phyloP scores from a whole-genome alignment of 768 basidiomycete genomes.

The Serendipita indica region DNA sequence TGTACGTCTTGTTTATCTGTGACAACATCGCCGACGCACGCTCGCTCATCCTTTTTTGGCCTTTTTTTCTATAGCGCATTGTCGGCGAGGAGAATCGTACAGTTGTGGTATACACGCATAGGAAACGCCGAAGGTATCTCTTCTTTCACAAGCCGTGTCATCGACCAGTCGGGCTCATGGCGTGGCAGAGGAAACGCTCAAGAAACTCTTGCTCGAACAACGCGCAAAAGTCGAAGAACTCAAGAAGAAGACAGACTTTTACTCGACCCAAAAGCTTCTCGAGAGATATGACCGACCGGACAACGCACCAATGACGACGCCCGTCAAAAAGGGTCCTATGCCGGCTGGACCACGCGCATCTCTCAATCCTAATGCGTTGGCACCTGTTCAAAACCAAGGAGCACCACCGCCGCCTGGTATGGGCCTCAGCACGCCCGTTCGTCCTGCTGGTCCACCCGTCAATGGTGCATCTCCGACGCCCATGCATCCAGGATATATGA shows the following conservation, averaged over 20 bases:
- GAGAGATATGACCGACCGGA: conserved; percentile 69
- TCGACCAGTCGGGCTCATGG: not conserved
- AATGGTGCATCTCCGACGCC: not conserved
- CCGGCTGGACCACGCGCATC: not conserved
- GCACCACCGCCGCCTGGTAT: not conserved
- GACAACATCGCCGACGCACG: not conserved
- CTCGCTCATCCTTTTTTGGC: too few species aligned
- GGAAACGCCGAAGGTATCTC: conserved; percentile 63
- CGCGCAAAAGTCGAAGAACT: conserved; percentile 84
- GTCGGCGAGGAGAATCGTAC: conserved; percentile 65
- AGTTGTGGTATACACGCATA: conserved; percentile 69
- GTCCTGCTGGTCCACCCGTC: not conserved
- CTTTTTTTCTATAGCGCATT: conserved; percentile 38
- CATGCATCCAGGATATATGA: not conserved
- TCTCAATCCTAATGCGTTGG: conserved; percentile 15
- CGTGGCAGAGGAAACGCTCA: conserved; percentile 59
- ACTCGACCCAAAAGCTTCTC: conserved; percentile 76
- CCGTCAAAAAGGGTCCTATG: not conserved
- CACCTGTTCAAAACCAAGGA: not conserved
- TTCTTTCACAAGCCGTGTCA: conserved; percentile 9
- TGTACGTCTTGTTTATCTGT: conserved; percentile 36
- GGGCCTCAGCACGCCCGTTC: not conserved
- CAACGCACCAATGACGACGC: conserved; percentile 18
- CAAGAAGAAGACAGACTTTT: conserved; percentile 95
- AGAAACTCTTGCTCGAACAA: conserved; percentile 57